Percentiles rank a stretch among this genome's conserved stretches.
phyloP scores from a whole-genome alignment of 352 stramenopile genomes.

The Blastocystis sp. region DNA sequence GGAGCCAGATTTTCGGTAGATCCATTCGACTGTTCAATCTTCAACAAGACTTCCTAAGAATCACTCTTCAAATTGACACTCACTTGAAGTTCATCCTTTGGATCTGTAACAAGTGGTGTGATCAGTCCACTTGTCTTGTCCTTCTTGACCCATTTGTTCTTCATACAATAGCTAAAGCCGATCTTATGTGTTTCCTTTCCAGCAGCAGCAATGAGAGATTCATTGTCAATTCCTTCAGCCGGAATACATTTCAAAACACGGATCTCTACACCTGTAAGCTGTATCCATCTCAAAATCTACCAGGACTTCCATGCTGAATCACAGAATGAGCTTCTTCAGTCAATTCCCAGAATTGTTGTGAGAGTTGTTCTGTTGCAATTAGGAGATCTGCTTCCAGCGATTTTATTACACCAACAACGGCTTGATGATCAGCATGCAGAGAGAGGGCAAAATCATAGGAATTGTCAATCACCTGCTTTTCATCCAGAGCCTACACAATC shows the following conservation, averaged over 20 bases:
- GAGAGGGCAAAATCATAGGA: conserved; percentile 66
- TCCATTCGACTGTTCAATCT: conserved; percentile 66
- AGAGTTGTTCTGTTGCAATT: conserved; percentile 74
- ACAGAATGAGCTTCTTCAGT: conserved; percentile 80
- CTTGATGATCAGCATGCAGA: conserved; percentile 78
- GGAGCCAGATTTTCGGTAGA: conserved; percentile 69
- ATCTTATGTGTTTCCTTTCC: conserved; percentile 82
- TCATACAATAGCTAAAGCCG: conserved; percentile 89
- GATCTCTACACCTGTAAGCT: conserved; percentile 31
- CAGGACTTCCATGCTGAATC: conserved; percentile 72
- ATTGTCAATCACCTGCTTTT: conserved; percentile 52
- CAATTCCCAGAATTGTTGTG: conserved; percentile 82
- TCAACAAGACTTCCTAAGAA: conserved; percentile 65
- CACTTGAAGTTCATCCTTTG: background rate
- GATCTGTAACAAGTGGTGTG: conserved; percentile 4
- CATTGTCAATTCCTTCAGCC: conserved; percentile 70
- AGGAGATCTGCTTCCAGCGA: conserved; percentile 85
- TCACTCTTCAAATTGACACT: background rate
- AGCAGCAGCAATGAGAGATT: conserved; percentile 67
- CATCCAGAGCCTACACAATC: conserved; percentile 17
- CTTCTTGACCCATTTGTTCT: conserved; percentile 91
- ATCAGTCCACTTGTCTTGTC: conserved; percentile 81
- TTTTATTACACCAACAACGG: conserved; percentile 88
- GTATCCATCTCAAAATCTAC: conserved; percentile 65
- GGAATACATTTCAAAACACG: conserved; percentile 77